Conservation (phyloP, 108 stramenopile species). For the Mediolabrus comicus region DNA sequence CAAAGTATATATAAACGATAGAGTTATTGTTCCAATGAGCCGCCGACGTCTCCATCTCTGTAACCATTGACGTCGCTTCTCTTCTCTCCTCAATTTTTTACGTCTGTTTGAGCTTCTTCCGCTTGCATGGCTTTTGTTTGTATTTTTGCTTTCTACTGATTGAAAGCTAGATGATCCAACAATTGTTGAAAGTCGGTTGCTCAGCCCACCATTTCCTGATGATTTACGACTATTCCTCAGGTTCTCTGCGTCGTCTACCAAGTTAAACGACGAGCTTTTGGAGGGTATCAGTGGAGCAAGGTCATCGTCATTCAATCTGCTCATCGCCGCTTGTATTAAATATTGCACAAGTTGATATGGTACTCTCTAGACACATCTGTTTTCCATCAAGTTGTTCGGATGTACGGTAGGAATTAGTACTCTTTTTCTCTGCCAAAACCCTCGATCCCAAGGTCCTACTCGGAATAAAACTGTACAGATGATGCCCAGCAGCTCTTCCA, state of each 20-base stretch:
- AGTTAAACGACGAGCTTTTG: slow-evolving; percentile 9
- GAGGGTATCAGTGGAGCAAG: slow-evolving; percentile 10
- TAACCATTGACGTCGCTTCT: slow-evolving; percentile 10
- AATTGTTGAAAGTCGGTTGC: background rate
- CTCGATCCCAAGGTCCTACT: background rate
- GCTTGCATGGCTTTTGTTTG: background rate
- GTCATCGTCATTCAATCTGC: slow-evolving; percentile 3
- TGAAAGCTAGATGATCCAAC: slow-evolving; percentile 2
- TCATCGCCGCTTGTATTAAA: background rate
- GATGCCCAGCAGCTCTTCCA: background rate
- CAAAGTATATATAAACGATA: slow-evolving; percentile 3
- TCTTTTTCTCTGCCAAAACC: too few relatives aligned
- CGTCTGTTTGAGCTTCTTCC: background rate
- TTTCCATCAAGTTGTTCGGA: too few relatives aligned
- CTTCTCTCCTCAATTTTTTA: slow-evolving; percentile 4
- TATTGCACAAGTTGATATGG: too few relatives aligned
- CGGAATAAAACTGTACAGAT: background rate
- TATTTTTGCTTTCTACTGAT: slow-evolving; percentile 1
- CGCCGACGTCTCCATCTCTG: slow-evolving; percentile 2
- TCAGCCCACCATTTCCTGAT: background rate
- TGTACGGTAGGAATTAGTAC: too few relatives aligned
- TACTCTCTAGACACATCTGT: too few relatives aligned
- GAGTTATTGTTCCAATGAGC: slow-evolving; percentile 7
- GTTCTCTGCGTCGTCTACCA: background rate
- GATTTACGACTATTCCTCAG: slow-evolving; percentile 1